Conservation (phyloP, 805 yeast genomes). For the Pichia rugopelliculosa region DNA sequence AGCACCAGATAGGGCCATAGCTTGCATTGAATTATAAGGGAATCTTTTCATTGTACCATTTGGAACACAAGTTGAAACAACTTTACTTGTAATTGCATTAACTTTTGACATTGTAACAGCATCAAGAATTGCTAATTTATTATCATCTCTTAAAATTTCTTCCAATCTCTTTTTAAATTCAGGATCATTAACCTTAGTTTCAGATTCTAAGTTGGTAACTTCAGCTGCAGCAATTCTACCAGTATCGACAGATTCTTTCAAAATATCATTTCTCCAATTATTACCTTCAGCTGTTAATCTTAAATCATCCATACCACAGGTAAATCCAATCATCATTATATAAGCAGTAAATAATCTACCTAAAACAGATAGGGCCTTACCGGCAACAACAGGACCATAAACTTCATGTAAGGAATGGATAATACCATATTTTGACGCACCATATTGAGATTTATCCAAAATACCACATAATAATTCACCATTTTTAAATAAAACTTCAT, state of each 20-base stretch:
- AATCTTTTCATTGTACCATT: constrained; percentile 92
- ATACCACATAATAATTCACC: constrained; percentile 92
- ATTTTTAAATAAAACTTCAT: constrained; percentile 73
- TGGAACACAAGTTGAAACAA: constrained; percentile 91
- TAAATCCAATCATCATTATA: constrained; percentile 85
- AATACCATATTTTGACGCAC: constrained; percentile 94
- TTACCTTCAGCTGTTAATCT: constrained; percentile 90
- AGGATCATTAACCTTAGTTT: constrained; percentile 41
- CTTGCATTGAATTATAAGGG: constrained; percentile 96
- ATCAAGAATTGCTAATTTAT: constrained; percentile 87
- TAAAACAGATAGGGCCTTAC: constrained; percentile 81
- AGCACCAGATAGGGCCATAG: constrained; percentile 99
- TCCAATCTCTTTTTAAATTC: constrained; percentile 85
- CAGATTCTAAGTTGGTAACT: constrained; percentile 73
- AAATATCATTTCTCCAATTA: constrained; percentile 75
- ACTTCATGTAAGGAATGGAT: constrained; percentile 95
- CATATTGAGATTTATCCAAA: constrained; percentile 95
- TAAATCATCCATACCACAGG: constrained; percentile 99
- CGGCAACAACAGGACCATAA: constrained; percentile 87
- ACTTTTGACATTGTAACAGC: constrained; percentile 93
- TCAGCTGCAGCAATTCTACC: constrained; percentile 93
- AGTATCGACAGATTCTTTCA: constrained; percentile 66
- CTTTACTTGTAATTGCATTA: constrained; percentile 86
- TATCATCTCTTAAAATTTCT: constrained; percentile 90
- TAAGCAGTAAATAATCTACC: constrained; percentile 94